phyloP scores from a whole-genome alignment of 2,329 filamentous ascomycete species.

The Hymenoscyphus repandus region DNA sequence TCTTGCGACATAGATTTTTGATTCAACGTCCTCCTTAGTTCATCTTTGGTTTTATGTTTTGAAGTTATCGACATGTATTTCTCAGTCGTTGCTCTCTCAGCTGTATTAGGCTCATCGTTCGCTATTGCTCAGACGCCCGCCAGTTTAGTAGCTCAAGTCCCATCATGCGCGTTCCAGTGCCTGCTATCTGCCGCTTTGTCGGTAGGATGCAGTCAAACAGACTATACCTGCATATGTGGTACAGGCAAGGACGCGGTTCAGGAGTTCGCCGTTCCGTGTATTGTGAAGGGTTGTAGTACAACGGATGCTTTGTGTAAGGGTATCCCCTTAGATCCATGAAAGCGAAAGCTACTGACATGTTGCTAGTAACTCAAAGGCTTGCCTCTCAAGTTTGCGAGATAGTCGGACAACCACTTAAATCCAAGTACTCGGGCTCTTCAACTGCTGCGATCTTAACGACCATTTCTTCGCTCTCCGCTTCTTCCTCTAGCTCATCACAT shows the following conservation, averaged over 20 bases:
- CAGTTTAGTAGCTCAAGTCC: slow-evolving; percentile 12
- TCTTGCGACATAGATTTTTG: no score
- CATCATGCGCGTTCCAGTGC: slow-evolving; percentile 21
- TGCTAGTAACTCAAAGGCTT: neutral
- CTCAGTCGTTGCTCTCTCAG: no score
- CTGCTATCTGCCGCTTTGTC: slow-evolving; percentile 13
- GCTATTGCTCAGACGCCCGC: no score
- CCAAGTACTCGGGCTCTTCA: neutral
- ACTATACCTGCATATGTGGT: slow-evolving; percentile 24
- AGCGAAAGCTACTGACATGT: neutral
- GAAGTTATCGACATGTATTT: no score
- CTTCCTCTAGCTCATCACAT: neutral
- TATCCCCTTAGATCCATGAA: neutral
- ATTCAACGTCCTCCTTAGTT: no score
- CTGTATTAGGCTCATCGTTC: no score
- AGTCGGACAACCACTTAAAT: neutral
- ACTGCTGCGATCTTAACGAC: neutral
- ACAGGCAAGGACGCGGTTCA: slow-evolving; percentile 15
- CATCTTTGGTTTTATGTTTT: no score
- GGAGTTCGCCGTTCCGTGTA: slow-evolving; percentile 18
- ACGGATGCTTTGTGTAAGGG: slow-evolving; percentile 23
- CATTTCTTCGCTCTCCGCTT: neutral
- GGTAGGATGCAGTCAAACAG: slow-evolving; percentile 17
- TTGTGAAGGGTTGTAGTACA: slow-evolving; percentile 16
- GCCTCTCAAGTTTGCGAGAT: neutral